Evolutionary conservation across 768 basidiomycete species (phyloP), one percentile per base, ranked within the genome.

Genomic region (Lactifluus piperatus): DNA sequence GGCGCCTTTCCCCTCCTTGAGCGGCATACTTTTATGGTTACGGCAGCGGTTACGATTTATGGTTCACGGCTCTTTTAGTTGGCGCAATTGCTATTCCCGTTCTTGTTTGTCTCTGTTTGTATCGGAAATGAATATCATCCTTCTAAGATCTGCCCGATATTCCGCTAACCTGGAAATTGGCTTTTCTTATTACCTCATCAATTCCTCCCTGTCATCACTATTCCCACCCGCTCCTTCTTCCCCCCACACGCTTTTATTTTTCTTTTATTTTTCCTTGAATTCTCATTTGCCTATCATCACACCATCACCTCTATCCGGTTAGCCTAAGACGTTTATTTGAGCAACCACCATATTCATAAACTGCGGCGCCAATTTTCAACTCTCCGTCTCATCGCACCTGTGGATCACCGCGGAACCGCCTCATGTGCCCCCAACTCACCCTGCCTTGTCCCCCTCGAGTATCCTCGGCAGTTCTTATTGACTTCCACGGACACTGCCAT

Each of bases 71-170:
- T 39, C 47, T 27, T 24, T 30, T 41, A 58, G 51, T 32, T 24
- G 36, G n/a, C n/a, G n/a, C n/a, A n/a, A 49, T 49, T 34, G 5
- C 48, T 32, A 20, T 49, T 56, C n/a, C 46, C 45, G 37, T 53
- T 41, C 30, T 43, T 61, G 37, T 61, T 61, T 10, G n/a, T 8
- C 0, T 1, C 0, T 56, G 14, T 61, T 61, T 56, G 50, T 16
- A 3, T 11, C 60, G 60, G 60, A 61, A 61, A 61, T 61, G 60
- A 60, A 50, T n/a, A n/a, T 14, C 3, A n/a, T 44, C 24, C 43
- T 24, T 24, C 22, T 16, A 11, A 52, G 57, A 58, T 44, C 20
- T 14, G 5, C 9, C 4, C 10, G 20, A 4, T 6, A 1, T 0
- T 2, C 24, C 55, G 54, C 46, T 52, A 50, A 5, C 58, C 58